Conservation (phyloP, 257 asterid species). For the Oldenlandia corymbosa region DNA sequence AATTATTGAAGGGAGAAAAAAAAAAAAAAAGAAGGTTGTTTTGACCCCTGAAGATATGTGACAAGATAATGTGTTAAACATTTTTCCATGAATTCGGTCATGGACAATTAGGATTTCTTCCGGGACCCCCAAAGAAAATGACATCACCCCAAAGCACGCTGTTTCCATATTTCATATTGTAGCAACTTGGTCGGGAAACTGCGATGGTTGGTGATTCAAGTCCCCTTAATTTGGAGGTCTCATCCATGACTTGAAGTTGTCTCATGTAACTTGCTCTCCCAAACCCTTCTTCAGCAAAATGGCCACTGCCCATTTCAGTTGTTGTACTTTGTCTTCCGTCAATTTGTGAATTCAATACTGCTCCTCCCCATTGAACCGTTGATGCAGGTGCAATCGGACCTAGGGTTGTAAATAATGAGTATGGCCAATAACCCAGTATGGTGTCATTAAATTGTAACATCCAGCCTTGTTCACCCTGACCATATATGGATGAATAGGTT, state of each 20-base stretch:
- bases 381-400: too few species aligned
- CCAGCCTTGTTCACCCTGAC: slow-evolving; percentile 7
- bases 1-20: too few species aligned
- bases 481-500: too few species aligned
- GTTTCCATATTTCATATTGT: background rate
- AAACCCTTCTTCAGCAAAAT: slow-evolving; percentile 16
- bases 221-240: slow-evolving; percentile 7
- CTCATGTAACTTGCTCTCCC: slow-evolving; percentile 16
- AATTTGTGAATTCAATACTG: slow-evolving; percentile 8
- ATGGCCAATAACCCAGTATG: slow-evolving; percentile 21
- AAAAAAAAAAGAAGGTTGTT: too few species aligned
- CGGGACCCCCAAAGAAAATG: slow-evolving; percentile 21
- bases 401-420: slow-evolving; percentile 16
- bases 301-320: slow-evolving; percentile 30
- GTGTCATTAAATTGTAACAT: slow-evolving; percentile 12
- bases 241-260: slow-evolving; percentile 13
- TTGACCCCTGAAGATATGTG: too few species aligned
- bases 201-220: background rate
- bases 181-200: too few species aligned
- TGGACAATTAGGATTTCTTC: too few species aligned
- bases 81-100: background rate
- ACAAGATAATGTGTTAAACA: too few species aligned
- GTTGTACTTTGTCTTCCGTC: slow-evolving; percentile 16
- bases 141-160: slow-evolving; percentile 11
- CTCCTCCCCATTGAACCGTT: slow-evolving; percentile 23